Evolutionary conservation across 768 basidiomycete species (phyloP).

Genomic region (Boletus insuetus): DNA sequence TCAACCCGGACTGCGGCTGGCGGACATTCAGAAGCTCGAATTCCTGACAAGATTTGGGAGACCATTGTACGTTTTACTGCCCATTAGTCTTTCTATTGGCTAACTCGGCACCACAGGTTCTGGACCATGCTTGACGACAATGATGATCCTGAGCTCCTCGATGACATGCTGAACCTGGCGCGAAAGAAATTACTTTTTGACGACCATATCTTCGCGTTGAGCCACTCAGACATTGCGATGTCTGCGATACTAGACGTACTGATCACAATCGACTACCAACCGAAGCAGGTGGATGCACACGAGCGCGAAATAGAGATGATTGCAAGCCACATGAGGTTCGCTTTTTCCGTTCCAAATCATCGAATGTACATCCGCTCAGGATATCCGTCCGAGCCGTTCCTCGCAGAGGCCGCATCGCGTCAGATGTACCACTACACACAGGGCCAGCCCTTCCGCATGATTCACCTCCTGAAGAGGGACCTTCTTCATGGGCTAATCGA

Average conservation of each 20-base stretch:
- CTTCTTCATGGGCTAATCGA: not conserved
- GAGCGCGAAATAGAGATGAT: not conserved
- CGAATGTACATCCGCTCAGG: not conserved
- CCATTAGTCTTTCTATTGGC: too few relatives aligned
- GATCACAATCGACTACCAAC: not conserved
- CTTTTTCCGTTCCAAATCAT: not conserved
- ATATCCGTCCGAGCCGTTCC: not conserved
- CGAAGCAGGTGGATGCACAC: not conserved
- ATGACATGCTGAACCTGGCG: too few relatives aligned
- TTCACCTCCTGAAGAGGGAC: not conserved
- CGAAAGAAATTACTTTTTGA: too few relatives aligned
- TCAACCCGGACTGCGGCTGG: too few relatives aligned
- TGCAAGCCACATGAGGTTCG: not conserved
- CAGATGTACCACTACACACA: not conserved
- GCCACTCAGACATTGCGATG: not conserved
- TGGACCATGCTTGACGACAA: too few relatives aligned
- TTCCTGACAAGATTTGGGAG: too few relatives aligned
- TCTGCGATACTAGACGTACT: not conserved
- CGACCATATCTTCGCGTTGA: too few relatives aligned
- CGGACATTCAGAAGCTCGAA: too few relatives aligned
- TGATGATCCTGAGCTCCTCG: too few relatives aligned
- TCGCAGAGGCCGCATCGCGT: not conserved
- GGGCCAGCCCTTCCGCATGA: not conserved
- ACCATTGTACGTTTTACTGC: too few relatives aligned
- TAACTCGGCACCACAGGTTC: too few relatives aligned